Conservation (phyloP, 1,284 basidiomycete genomes). For the Cutaneotrichosporon curvatum region DNA sequence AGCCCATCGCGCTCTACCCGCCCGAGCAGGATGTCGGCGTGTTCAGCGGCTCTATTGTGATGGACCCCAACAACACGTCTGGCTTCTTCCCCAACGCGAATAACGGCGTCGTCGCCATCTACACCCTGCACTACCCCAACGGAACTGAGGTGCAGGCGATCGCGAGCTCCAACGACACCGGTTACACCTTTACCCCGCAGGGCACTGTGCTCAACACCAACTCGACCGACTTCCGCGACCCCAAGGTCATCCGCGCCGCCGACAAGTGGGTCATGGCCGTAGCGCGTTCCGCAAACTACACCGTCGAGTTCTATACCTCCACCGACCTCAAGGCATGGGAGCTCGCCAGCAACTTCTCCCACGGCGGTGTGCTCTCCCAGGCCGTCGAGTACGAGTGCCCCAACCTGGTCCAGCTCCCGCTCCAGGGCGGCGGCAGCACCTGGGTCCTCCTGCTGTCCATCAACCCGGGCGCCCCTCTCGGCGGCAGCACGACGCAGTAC, state of each 20-base stretch:
- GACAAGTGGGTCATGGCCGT: conserved; percentile 47
- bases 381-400: conserved; percentile 45
- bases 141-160: conserved; percentile 32
- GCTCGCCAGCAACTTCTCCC: conserved; percentile 38
- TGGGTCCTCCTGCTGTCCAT: conserved; percentile 30
- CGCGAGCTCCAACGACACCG: conserved; percentile 45
- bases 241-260: conserved; percentile 46
- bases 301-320: conserved; percentile 45
- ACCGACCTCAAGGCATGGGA: conserved; percentile 45
- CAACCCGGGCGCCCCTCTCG: conserved; percentile 40
- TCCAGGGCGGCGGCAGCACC: conserved; percentile 23
- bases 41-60: conserved; percentile 46
- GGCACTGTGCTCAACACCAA: conserved; percentile 7
- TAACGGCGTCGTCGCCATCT: conserved; percentile 47
- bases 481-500: conserved; percentile 44
- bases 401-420: conserved; percentile 39
- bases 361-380: conserved; percentile 30
- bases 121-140: conserved; percentile 46
- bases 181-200: conserved; percentile 42
- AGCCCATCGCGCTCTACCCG: conserved; percentile 42
- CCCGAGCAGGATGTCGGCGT: conserved; percentile 27
- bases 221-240: conserved; percentile 45
- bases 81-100: conserved; percentile 29
- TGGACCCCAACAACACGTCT: conserved; percentile 47
- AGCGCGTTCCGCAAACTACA: conserved; percentile 39